Base-by-base conservation (phyloP, 1,284 basidiomycete species). In the Marasmius oreades region DNA sequence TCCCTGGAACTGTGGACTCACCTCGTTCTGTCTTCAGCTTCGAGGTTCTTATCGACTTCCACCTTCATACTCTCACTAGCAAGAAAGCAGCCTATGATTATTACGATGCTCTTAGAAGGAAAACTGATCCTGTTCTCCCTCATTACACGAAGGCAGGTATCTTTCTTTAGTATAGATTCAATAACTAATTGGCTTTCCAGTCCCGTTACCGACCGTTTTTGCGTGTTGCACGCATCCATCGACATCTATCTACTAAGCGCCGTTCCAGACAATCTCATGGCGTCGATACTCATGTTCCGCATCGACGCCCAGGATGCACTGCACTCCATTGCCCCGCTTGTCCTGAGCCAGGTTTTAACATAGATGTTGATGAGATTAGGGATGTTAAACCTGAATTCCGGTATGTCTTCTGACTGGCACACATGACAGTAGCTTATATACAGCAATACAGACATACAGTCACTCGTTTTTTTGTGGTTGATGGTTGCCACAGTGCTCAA, bases 11-110 rank as follows among this genome's bases (percentile, higher is more conserved):
- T 0, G 56, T 62, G 1, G 36, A 36, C 0, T 55, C 50, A 1
- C 68, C 69, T 14, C 48, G 64, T 45, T 69, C 68, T 0, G 68
- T 52, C 0, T 72, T 73, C 37, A 70, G 65, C 1, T 73, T 69
- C 20, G 3, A 47, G 0, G 56, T 70, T 0, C 55, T 72, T 5
- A 54, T 67, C 2, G 50, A 67, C 7, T 70, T 69, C 28, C 63
- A 69, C 11, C 26, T 59, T 2, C 66, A 70, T 23, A 64, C 59
- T 11, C 36, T 67, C 0, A 55, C 64, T 3, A 67, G 65, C 20
- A 67, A 70, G 33, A 70, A 64, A n/a, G 64, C 64, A 0, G 61
- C 62, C 1, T 63, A 63, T 31, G 66, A 70, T 43, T 70, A 66
- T 53, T 63, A 61, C 16, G 42, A 31, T 1, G 65, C 66, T 4